Percentiles rank a stretch among this genome's conserved stretches.
phyloP scores from a whole-genome alignment of 2,329 filamentous ascomycete species.

The Trichoderma harzianum region DNA sequence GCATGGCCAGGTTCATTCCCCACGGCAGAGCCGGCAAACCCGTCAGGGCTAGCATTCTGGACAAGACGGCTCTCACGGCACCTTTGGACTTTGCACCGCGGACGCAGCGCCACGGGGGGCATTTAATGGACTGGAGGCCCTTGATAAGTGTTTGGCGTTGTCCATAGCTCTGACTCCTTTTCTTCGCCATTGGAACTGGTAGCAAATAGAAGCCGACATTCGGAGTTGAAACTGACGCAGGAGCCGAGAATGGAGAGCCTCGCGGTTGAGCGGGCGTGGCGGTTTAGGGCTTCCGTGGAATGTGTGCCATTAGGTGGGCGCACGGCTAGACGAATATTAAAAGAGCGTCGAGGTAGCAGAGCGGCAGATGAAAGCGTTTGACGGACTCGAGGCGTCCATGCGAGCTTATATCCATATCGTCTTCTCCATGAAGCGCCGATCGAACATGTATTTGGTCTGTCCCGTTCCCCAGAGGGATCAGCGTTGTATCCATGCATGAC shows the following conservation, averaged over 20 bases:
- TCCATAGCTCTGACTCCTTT: background rate
- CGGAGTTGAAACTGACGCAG: background rate
- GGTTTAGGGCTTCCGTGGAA: background rate
- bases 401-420: background rate
- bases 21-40: constrained; percentile 3
- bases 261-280: background rate
- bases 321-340: background rate
- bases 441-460: background rate
- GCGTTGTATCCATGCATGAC: constrained; percentile 3
- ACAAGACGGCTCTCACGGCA: background rate
- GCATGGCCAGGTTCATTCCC: background rate
- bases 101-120: background rate
- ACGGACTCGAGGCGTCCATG: background rate
- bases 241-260: background rate
- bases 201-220: background rate
- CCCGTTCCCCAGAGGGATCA: background rate
- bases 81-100: background rate
- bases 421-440: background rate
- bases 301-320: background rate
- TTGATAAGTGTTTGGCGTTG: background rate
- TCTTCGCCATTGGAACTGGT: background rate
- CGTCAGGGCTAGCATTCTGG: background rate
- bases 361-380: background rate
- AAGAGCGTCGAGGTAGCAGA: background rate
- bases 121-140: background rate